Evolutionary conservation across 2,329 filamentous ascomycete genomes (phyloP), one percentile per base, ranked within the genome.

Genomic region (Aspergillus pseudonomiae): DNA sequence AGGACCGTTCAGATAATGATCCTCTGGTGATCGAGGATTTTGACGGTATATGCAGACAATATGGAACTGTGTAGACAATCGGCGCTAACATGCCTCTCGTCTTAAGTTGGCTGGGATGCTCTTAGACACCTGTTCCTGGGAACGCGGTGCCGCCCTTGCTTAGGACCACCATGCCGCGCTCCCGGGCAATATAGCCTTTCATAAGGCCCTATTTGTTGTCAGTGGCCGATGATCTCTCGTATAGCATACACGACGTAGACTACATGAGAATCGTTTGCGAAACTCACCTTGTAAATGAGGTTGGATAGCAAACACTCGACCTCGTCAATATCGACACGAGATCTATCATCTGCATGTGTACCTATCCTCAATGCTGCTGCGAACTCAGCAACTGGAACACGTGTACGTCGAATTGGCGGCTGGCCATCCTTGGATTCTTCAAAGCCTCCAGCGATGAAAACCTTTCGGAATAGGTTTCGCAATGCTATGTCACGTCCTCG

Each of bases 131-230:
- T 28, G 96, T 98, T 28, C 94, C 94, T 0, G 96, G 95, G 74
- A 99, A 99, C 2, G 95, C 94, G 46, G 75, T 73, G 54, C 92
- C 93, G 63, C 87, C 91, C 79, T 97, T 98, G 78, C 93, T 97
- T 62, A 99, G 81, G 24, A 99, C 95, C 32, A 99, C 91, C 69
- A 94, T 94, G 39, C 91, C 91, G 70, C 91, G 88, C 70, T 97
- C 94, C 60, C 94, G 90, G 36, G 94, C 90, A 70, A 99, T 99
- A 79, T 99, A 99, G 46, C 96, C 95, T 80, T 98, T 99, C 92
- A 99, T 97, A 28, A 95, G 84, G 63, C 91, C 91, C 93, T 97
- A 54, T n/a, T 34, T 71, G 65, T 68, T 14, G 46, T 70, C 46
- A 72, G 64, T 64, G 43, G 63, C 52, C 4, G 11, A 26, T 24